Conservation (phyloP, 768 basidiomycete species). For the Lyophyllum semitale region DNA sequence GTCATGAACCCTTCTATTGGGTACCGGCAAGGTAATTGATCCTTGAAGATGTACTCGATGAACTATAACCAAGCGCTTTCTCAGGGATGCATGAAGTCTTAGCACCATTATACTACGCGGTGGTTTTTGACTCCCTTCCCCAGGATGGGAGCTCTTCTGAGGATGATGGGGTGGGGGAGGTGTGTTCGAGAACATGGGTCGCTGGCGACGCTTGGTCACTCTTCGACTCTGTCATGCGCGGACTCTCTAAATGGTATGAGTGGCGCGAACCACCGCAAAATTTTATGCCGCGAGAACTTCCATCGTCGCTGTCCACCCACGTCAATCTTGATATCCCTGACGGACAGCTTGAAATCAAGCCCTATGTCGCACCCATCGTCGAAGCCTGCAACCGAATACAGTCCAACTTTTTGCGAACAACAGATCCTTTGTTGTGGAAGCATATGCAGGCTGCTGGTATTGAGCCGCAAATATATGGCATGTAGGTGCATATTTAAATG, state of each 20-base stretch:
- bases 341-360: slow-evolving; percentile 52
- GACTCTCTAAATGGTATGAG: slow-evolving; percentile 77
- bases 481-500: slow-evolving; percentile 52
- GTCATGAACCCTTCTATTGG: slow-evolving; percentile 79
- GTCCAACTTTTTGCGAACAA: slow-evolving; percentile 63
- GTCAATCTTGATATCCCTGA: slow-evolving; percentile 45
- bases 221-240: slow-evolving; percentile 79
- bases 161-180: slow-evolving; percentile 47
- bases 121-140: slow-evolving; percentile 79
- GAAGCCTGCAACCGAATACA: slow-evolving; percentile 82
- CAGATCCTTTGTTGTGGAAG: slow-evolving; percentile 80
- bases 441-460: slow-evolving; percentile 78
- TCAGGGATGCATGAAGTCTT: slow-evolving; percentile 96
- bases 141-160: slow-evolving; percentile 28
- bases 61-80: slow-evolving; percentile 2
- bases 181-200: slow-evolving; percentile 69
- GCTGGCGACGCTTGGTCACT: slow-evolving; percentile 88
- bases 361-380: slow-evolving; percentile 84
- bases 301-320: slow-evolving; percentile 43
- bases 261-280: slow-evolving; percentile 51
- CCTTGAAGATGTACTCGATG: not conserved
- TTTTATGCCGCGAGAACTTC: slow-evolving; percentile 7
- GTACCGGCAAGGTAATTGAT: slow-evolving; percentile 74
- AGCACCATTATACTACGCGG: slow-evolving; percentile 81
- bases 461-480: slow-evolving; percentile 96